Percentiles rank a stretch among this genome's conserved stretches.
phyloP scores from a whole-genome alignment of 2,329 filamentous ascomycete species.

The Keithomyces neogunnii region DNA sequence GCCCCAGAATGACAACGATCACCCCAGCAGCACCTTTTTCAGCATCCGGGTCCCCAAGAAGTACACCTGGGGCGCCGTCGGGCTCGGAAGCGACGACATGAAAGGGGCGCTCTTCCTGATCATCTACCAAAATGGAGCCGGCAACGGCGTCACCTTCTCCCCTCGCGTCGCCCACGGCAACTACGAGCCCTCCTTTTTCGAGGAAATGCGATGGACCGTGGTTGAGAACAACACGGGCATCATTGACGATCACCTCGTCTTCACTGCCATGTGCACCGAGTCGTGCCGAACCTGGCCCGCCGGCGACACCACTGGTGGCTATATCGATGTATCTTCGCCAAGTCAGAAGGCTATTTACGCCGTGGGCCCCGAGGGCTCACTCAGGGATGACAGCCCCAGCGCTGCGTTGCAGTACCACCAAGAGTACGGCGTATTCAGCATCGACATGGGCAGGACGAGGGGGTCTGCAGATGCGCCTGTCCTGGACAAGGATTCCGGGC shows the following conservation, averaged over 20 bases:
- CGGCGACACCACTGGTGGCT: slow-evolving; percentile 24
- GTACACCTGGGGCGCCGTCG: slow-evolving; percentile 45
- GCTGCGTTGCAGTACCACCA: slow-evolving; percentile 43
- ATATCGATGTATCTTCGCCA: slow-evolving; percentile 39
- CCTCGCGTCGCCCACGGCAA: slow-evolving; percentile 42
- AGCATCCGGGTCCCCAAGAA: slow-evolving; percentile 38
- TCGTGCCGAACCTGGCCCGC: slow-evolving; percentile 43
- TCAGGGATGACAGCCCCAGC: slow-evolving; percentile 31
- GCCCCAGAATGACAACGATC: slow-evolving; percentile 31
- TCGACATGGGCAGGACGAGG: slow-evolving; percentile 45
- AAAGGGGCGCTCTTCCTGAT: slow-evolving; percentile 44
- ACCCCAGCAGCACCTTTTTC: slow-evolving; percentile 34
- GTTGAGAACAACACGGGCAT: slow-evolving; percentile 38
- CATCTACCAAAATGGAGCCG: slow-evolving; percentile 39
- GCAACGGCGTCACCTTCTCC: slow-evolving; percentile 45
- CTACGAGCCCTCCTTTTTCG: slow-evolving; percentile 41
- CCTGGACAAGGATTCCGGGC: slow-evolving; percentile 24
- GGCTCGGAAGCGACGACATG: slow-evolving; percentile 45
- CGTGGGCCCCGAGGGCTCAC: slow-evolving; percentile 37
- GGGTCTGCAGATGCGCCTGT: slow-evolving; percentile 33
- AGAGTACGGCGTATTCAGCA: slow-evolving; percentile 44
- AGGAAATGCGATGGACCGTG: slow-evolving; percentile 33
- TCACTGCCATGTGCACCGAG: slow-evolving; percentile 40
- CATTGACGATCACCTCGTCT: slow-evolving; percentile 34
- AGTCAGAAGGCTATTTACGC: slow-evolving; percentile 47